phyloP scores from a whole-genome alignment of 2,329 filamentous ascomycete species.

The Claviceps pusilla region DNA sequence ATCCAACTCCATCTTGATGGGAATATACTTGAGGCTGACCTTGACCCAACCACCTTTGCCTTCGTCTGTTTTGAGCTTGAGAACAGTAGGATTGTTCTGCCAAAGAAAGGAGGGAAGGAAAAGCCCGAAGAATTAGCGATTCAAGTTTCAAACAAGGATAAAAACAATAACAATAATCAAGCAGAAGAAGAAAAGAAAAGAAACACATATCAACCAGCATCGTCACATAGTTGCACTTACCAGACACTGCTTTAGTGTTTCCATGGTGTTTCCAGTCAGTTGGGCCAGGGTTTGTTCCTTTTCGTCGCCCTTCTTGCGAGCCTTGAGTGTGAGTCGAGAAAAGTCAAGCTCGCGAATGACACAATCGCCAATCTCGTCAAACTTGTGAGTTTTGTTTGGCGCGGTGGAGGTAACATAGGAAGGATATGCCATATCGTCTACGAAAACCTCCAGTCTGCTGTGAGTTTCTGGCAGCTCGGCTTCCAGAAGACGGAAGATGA shows the following conservation, averaged over 20 bases:
- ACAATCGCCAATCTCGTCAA: constrained; percentile 89
- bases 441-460: constrained; percentile 70
- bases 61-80: constrained; percentile 65
- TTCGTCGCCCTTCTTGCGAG: constrained; percentile 66
- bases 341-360: constrained; percentile 96
- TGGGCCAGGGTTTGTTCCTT: constrained; percentile 67
- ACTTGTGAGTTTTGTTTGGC: constrained; percentile 50
- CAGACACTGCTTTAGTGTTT: constrained; percentile 76
- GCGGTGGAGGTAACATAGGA: constrained; percentile 72
- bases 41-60: constrained; percentile 67
- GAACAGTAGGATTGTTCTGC: constrained; percentile 74
- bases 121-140: not conserved
- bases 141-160: no score
- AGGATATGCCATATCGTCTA: constrained; percentile 89
- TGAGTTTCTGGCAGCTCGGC: constrained; percentile 65
- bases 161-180: no score
- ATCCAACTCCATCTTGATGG: constrained; percentile 84
- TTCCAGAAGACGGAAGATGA: constrained; percentile 90
- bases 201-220: no score
- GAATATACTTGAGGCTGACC: constrained; percentile 88
- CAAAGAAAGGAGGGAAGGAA: not conserved
- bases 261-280: constrained; percentile 68
- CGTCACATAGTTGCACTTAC: constrained; percentile 31
- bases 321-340: constrained; percentile 75
- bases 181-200: not conserved